Evolutionary conservation across 176 grass and related monocot genomes (phyloP).

Genomic region (Ampelocalamus luodianensis): DNA sequence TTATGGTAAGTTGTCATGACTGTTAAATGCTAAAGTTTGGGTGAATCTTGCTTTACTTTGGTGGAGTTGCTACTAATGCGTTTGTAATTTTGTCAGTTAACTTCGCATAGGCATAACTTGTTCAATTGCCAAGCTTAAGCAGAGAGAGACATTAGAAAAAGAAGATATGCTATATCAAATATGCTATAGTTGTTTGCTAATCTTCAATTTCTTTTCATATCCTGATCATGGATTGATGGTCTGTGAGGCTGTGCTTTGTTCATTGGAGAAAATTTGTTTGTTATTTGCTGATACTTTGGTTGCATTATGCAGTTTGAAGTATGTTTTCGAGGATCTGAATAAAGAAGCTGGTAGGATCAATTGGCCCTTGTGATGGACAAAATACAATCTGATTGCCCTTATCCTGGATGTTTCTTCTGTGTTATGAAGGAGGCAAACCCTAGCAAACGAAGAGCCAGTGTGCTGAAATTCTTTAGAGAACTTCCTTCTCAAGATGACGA

Average conservation of each 20-base stretch:
- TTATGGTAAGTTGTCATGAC: not conserved
- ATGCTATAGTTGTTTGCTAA: conserved; percentile 4
- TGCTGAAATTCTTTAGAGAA: conserved; percentile 95
- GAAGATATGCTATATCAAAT: not conserved
- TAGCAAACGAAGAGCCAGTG: conserved; percentile 78
- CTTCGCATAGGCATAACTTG: not conserved
- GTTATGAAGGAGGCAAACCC: conserved; percentile 98
- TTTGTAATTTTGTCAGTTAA: not conserved
- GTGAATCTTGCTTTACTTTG: conserved; percentile 10
- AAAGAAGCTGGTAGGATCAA: conserved; percentile 15
- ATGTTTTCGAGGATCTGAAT: conserved; percentile 34
- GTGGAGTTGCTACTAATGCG: not conserved
- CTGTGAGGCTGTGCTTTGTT: not conserved
- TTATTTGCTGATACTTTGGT: conserved; percentile 8
- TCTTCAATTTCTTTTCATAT: not conserved
- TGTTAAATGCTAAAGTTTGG: not conserved
- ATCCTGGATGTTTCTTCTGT: conserved; percentile 98
- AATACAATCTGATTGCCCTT: conserved; percentile 85
- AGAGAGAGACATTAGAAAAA: not conserved
- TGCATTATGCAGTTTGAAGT: conserved; percentile 46
- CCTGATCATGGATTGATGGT: not conserved
- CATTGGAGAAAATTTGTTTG: not conserved
- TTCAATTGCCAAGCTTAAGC: not conserved
- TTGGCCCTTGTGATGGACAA: conserved; percentile 63
- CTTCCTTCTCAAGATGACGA: conserved; percentile 93